Evolutionary conservation across 257 asterid genomes (phyloP).

Genomic region (Marsdenia floribunda): DNA sequence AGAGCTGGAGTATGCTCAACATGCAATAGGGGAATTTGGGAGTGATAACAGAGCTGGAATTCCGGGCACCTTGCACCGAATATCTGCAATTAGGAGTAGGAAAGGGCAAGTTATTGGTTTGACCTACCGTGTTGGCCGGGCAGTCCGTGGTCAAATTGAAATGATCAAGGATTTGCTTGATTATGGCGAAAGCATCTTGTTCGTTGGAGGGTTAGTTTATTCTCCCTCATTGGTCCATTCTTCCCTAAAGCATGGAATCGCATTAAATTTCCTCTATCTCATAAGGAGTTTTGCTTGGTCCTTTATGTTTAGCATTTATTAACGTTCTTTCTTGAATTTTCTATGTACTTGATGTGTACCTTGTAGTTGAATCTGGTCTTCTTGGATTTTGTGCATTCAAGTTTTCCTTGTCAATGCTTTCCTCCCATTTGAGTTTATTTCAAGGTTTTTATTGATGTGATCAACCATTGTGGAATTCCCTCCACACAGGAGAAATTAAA

Average conservation of each 20-base stretch:
- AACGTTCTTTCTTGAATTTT: not conserved
- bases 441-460: not conserved
- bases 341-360: not conserved
- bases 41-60: conserved; percentile 74
- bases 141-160: conserved; percentile 43
- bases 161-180: conserved; percentile 70
- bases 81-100: conserved; percentile 71
- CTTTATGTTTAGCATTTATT: not conserved
- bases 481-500: not conserved
- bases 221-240: conserved; percentile 6
- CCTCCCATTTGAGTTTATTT: not conserved
- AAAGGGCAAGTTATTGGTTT: conserved; percentile 57
- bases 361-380: not conserved
- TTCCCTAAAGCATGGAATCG: not conserved
- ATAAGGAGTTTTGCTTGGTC: not conserved
- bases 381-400: not conserved
- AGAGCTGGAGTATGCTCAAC: conserved; percentile 58
- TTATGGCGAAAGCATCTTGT: conserved; percentile 79
- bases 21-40: conserved; percentile 65
- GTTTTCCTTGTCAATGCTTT: not conserved
- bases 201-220: conserved; percentile 64
- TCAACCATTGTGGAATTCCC: not conserved
- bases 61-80: conserved; percentile 71
- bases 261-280: not conserved
- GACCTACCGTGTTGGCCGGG: conserved; percentile 81